Base-by-base conservation (phyloP, 257 asterid genomes). In the Primulina tabacum region DNA sequence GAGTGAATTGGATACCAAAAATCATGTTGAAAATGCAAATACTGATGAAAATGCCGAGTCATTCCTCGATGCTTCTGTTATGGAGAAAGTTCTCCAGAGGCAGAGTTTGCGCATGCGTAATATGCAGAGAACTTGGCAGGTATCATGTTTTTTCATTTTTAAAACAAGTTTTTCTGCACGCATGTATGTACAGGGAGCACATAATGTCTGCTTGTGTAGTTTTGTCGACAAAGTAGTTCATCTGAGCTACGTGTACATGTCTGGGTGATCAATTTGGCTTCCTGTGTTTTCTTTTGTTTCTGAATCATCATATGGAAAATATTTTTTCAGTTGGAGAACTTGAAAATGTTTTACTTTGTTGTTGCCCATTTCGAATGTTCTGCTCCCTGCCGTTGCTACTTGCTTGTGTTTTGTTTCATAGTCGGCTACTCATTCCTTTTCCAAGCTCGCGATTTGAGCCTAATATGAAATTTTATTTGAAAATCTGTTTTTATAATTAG, bases 51-150 rank as follows among this genome's bases (percentile, higher is more conserved):
- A 82, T 79, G 64, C 79, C 47, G 92, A 88, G 73, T 71, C 89
- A 9, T 84, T 80, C 75, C 88, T 90, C 65, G 99, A 93, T 77
- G 92, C 78, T 73, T 87, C 96, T 64, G 94, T 93, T 59, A 90
- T 93, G 97, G 99, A 93, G 86, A 93, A 84, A 82, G 96, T 93
- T 82, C 88, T 93, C 69, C 99, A 93, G 80, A 87, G 96, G 78
- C 96, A 77, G 76, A 89, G 99, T 84, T 85, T 90, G 87, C 96
- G 96, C 74, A 84, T 89, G 99, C 92, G 96, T 66, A 93, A 89
- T 83, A 80, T 83, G 89, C 99, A 93, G 84, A 87, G 99, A 79
- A 68, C 92, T 75, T 93, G 97, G 97, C 96, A 90, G 99, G 99
- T 89, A 71, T 38, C 57, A 47, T 32, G 59, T 57, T 33, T 62